Base-by-base conservation (phyloP, 768 basidiomycete species). In the Ephemerocybe angulata region DNA sequence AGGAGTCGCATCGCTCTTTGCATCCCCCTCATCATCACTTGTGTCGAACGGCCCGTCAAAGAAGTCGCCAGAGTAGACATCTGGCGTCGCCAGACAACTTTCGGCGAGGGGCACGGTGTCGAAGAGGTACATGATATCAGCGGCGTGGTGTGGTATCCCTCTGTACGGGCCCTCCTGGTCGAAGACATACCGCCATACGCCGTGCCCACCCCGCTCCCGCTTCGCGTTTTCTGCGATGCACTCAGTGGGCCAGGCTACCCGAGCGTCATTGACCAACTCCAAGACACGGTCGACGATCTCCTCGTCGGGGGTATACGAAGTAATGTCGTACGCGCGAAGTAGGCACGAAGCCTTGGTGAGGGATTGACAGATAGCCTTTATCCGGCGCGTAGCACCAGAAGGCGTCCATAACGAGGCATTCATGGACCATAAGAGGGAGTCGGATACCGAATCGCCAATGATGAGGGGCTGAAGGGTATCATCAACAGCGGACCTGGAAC, bases 111-210 rank as follows among this genome's bases (percentile, higher is more conserved):
- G 83, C 28, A 85, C 78, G 58, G 83, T 90, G 70, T 88, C 88
- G 68, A 90, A 91, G 48, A 91, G 77, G 66, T 90, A 91, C 54
- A 88, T 76, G 41, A 91, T 70, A 65, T 90, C 89, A 1, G 83
- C 82, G 1, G 79, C 83, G 63, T 90, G 86, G 63, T 88, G 88
- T 2, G 87, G 82, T 19, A 81, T 66, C 13, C 82, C 82, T 44
- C 82, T 76, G 22, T 77, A 72, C 8, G 88, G 86, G 1, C 85
- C 81, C 61, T 88, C 89, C 70, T 91, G 89, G 68, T 91, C 89
- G 64, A 91, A 91, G 17, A 88, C 82, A 61, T 88, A 91, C 54
- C 89, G 78, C 84, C 84, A 91, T 4, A 89, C 87, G n/a, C 79
- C 79, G 37, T 72, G 73, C 1, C 83, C 86, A 13, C 77, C 76